Evolutionary conservation across 805 yeast genomes (phyloP), one percentile per base, ranked within the genome.

Genomic region (Yarrowia divulgata): DNA sequence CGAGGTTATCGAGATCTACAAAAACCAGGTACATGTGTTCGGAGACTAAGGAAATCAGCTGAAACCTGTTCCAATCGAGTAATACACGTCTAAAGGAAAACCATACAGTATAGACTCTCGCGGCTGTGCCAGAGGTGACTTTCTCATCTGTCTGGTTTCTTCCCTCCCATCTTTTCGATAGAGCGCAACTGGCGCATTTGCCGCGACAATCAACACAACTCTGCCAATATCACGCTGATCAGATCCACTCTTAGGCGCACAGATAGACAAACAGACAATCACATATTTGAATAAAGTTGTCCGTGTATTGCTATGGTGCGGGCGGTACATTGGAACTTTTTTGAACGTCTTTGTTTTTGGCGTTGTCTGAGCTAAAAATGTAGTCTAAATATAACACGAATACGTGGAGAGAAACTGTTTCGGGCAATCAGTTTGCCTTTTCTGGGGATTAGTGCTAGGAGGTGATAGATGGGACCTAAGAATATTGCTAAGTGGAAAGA

Each of bases 351-450:
- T 49, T 34, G 39, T 40, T 50, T 34, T 34, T 50, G 16, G 5
- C 16, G n/a, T n/a, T n/a, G n/a, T n/a, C n/a, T n/a, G 9, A 50
- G 57, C 34, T 50, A 50, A 50, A n/a, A 14, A 7, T 16, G 6
- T 34, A 52, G 32, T 12, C 43, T 52, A 52, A 35, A 10, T 35
- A 52, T 52, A 52, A 52, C 58, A 32, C 43, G 29, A 8, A 52
- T 35, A 52, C 58, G 43, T 34, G 57, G 40, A 29, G 40, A 23
- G 29, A 23, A n/a, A 23, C 34, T 23, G 18, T 29, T 29, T 14
- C 5, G 2, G 39, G 55, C 9, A 50, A 12, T 43, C 23, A 8
- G 1, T 23, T 46, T 46, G 13, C n/a, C 50, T 46, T 19, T 13
- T 34, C n/a, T 13, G 16, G 50, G 1, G n/a, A 42, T 19, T 46